A percentile compares a stretch with the other conserved stretches of the same genome.
These are phyloP conservation scores for Suhomyces taliae DNA, from an alignment of 1,139 yeast genomes.

Conservation along the genomic window DNA sequence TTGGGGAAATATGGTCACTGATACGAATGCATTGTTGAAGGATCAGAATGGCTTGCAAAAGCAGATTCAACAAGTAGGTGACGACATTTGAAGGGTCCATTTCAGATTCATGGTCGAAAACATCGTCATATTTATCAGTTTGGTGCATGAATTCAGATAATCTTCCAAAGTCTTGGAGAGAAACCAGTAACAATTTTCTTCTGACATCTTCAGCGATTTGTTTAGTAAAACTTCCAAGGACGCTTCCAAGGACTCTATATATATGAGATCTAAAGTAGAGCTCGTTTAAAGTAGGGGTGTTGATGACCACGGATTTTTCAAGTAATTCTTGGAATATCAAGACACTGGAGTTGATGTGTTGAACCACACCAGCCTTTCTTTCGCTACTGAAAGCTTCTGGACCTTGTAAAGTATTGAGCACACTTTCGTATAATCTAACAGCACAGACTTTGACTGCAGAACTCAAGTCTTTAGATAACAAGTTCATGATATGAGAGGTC, in stretches of 20 bases:
- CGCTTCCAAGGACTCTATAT: conserved; percentile 29
- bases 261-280: conserved; percentile 26
- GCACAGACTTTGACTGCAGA: conserved; percentile 49
- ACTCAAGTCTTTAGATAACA: conserved; percentile 36
- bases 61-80: conserved; percentile 18
- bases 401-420: conserved; percentile 53
- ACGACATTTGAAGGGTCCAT: conserved; percentile 19
- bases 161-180: conserved; percentile 24
- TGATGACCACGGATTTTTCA: conserved; percentile 5
- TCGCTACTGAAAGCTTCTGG: conserved; percentile 47
- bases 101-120: conserved; percentile 7
- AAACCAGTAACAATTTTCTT: conserved; percentile 13
- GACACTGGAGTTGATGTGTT: conserved; percentile 26
- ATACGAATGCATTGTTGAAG: conserved; percentile 30
- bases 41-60: conserved; percentile 25
- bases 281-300: conserved; percentile 13
- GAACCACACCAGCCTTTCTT: conserved; percentile 32
- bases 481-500: conserved; percentile 44
- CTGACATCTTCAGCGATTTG: conserved; percentile 24
- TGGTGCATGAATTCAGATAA: conserved; percentile 8
- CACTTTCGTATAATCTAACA: conserved; percentile 51
- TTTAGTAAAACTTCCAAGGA: conserved; percentile 37
- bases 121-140: conserved; percentile 11
- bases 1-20: background rate
- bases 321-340: conserved; percentile 17